A percentile compares a stretch with the other conserved stretches of the same genome.
Conservation (phyloP, 495 filamentous ascomycete genomes). For the Hypoxylon intermedium region DNA sequence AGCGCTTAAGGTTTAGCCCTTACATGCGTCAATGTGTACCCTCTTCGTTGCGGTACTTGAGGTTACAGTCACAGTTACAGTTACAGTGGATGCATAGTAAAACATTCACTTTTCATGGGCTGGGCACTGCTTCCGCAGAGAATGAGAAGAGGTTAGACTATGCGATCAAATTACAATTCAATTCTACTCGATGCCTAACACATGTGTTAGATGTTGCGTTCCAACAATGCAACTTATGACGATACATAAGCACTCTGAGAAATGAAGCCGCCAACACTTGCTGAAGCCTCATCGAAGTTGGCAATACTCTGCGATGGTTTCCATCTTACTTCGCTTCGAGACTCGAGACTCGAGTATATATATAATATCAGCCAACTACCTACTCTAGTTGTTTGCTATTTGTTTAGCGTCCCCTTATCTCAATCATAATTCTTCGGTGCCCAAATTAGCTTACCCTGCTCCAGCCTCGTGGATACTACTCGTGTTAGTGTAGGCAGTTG, state of each 20-base stretch:
- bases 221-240: conserved; percentile 1
- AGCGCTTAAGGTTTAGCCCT: too few relatives aligned
- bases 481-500: background rate
- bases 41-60: too few relatives aligned
- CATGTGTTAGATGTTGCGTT: background rate
- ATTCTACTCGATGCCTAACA: background rate
- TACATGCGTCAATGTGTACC: too few relatives aligned
- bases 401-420: background rate
- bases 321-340: conserved; percentile 7
- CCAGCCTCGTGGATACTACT: background rate
- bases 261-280: conserved; percentile 5
- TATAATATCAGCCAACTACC: background rate
- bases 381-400: background rate
- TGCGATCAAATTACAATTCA: conserved; percentile 12
- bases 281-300: conserved; percentile 12
- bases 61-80: too few relatives aligned
- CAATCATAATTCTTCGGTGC: background rate
- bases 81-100: conserved; percentile 4
- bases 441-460: background rate
- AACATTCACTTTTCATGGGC: background rate
- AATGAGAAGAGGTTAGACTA: conserved; percentile 17
- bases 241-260: background rate
- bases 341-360: conserved; percentile 1
- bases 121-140: conserved; percentile 21
- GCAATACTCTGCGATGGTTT: conserved; percentile 2